A percentile compares a stretch with the other conserved stretches of the same genome.
phyloP scores from a whole-genome alignment of 768 basidiomycete genomes.

The Fomitopsis pulvina region DNA sequence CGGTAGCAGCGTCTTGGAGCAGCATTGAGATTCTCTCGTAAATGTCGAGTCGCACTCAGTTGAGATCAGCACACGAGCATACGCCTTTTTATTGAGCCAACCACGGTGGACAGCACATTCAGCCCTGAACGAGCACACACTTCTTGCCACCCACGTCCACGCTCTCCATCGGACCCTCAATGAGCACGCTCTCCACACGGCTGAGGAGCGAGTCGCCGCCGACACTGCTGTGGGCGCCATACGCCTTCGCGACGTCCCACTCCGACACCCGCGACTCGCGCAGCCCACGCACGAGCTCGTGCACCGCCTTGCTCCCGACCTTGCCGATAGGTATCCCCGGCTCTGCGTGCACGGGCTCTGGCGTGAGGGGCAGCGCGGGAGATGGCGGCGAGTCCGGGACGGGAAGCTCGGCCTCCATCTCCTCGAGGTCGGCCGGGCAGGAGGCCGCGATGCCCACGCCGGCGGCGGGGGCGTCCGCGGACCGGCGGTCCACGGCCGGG shows the following conservation, averaged over 20 bases:
- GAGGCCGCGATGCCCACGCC: neutral
- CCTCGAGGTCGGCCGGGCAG: neutral
- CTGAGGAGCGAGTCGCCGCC: conserved; percentile 1
- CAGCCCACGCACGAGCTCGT: conserved; percentile 1
- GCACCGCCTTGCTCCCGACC: conserved; percentile 1
- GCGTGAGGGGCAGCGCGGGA: neutral
- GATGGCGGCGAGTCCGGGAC: neutral
- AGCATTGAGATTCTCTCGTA: too few species aligned
- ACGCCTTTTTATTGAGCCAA: too few species aligned
- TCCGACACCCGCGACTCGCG: conserved; percentile 5
- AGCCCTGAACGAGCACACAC: conserved; percentile 17
- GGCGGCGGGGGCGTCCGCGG: neutral
- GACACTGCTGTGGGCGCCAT: conserved; percentile 11
- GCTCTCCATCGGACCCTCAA: conserved; percentile 7
- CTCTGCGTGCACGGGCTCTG: neutral
- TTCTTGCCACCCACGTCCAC: conserved; percentile 18
- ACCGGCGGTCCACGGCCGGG: conserved; percentile 8
- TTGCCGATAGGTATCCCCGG: neutral
- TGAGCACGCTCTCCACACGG: neutral
- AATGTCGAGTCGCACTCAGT: too few species aligned
- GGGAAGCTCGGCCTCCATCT: conserved; percentile 4
- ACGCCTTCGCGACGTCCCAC: conserved; percentile 19
- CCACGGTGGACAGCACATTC: neutral
- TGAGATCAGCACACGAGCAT: too few species aligned
- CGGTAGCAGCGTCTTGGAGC: too few species aligned